phyloP scores from a whole-genome alignment of 768 basidiomycete species.

The Trametopsis cervina region DNA sequence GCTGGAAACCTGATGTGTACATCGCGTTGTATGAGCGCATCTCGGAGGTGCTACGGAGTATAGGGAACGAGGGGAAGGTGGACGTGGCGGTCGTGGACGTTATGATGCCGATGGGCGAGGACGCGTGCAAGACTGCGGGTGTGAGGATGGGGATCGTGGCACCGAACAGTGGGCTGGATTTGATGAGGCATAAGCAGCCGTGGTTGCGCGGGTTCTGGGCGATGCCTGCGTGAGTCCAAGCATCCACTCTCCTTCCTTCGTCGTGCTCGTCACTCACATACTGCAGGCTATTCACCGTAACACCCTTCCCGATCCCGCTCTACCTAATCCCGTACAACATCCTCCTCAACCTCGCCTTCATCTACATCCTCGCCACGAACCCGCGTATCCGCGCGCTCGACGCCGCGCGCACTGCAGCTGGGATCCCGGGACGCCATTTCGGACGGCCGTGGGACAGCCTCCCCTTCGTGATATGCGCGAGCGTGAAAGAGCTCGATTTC shows the following conservation, averaged over 20 bases:
- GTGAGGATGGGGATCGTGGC: not conserved
- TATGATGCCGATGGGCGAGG: conserved; percentile 5
- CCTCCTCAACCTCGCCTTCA: not conserved
- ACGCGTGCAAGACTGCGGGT: conserved; percentile 1
- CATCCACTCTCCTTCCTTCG: not conserved
- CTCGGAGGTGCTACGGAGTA: not conserved
- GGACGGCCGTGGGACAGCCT: not conserved
- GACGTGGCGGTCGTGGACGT: conserved; percentile 3
- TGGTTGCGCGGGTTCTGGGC: conserved; percentile 6
- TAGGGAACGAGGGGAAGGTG: not conserved
- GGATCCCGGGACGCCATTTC: conserved; percentile 2
- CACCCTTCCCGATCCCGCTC: conserved; percentile 5
- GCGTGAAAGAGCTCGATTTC: conserved; percentile 6
- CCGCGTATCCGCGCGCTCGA: conserved; percentile 1
- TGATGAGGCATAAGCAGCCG: conserved; percentile 4
- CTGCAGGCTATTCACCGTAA: conserved; percentile 1
- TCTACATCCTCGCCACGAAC: not conserved
- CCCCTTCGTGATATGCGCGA: conserved; percentile 5
- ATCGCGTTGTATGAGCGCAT: conserved; percentile 4
- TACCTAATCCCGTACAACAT: conserved; percentile 5
- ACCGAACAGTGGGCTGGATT: conserved; percentile 7
- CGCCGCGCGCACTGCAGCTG: not conserved
- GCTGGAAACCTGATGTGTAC: conserved; percentile 4
- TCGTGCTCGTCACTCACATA: not conserved
- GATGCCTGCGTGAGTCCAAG: conserved; percentile 7